Conservation (phyloP, 768 basidiomycete genomes). For the Cystobasidiopsis lactophilus region DNA sequence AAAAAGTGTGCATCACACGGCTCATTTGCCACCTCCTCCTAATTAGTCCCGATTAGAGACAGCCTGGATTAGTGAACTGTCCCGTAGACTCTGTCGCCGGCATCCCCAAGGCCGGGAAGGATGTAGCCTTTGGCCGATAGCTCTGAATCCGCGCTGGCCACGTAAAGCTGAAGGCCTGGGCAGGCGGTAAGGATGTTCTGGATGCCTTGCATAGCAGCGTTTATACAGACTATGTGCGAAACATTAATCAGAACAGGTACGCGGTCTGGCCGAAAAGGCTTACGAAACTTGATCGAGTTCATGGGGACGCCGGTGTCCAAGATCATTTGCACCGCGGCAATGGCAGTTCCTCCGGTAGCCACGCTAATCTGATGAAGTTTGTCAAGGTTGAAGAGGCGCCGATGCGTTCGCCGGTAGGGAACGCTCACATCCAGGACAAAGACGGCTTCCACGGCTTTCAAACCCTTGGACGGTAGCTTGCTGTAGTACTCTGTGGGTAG, state of each 20-base stretch:
- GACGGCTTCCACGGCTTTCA: constrained; percentile 55
- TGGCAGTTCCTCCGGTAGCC: not conserved
- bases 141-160: constrained; percentile 13
- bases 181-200: constrained; percentile 39
- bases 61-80: no score
- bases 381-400: no score
- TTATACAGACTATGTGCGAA: no score
- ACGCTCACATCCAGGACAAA: constrained; percentile 78
- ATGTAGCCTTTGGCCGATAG: constrained; percentile 59
- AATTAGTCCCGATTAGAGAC: no score
- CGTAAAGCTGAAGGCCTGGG: constrained; percentile 55
- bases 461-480: constrained; percentile 72
- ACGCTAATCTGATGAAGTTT: no score
- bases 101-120: constrained; percentile 70
- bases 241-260: no score
- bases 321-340: not conserved
- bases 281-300: constrained; percentile 52
- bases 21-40: no score
- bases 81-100: no score
- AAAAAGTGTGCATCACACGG: no score
- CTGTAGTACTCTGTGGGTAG: constrained; percentile 18
- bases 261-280: no score
- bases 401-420: no score
- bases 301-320: constrained; percentile 26
- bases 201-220: constrained; percentile 57